Percentiles rank a stretch among this genome's conserved stretches.
Evolutionary conservation across 1,284 basidiomycete genomes (phyloP).

Genomic region (Pseudozyma sp.): DNA sequence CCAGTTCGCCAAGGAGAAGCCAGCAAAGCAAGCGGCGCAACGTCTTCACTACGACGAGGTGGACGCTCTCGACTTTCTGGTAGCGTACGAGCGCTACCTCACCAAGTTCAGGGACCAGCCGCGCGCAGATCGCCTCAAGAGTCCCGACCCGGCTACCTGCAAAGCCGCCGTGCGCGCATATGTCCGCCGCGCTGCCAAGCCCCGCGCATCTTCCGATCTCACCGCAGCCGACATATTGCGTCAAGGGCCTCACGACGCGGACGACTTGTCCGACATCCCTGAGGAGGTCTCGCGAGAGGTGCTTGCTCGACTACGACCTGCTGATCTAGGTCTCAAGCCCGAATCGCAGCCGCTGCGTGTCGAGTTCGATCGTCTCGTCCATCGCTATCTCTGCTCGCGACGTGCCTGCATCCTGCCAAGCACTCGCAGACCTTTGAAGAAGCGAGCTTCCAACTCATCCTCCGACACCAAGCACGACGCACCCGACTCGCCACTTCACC

Average conservation of each 20-base stretch:
- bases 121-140: constrained; percentile 32
- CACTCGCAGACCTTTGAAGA: constrained; percentile 13
- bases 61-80: constrained; percentile 56
- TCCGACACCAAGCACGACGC: constrained; percentile 15
- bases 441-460: constrained; percentile 25
- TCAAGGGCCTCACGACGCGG: constrained; percentile 3
- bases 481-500: constrained; percentile 6
- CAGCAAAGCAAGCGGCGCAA: background rate
- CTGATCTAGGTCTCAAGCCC: constrained; percentile 39
- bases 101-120: constrained; percentile 40
- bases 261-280: constrained; percentile 11
- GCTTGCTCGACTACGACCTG: constrained; percentile 22
- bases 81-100: constrained; percentile 52
- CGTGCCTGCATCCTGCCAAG: constrained; percentile 28
- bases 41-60: constrained; percentile 46
- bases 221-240: constrained; percentile 24
- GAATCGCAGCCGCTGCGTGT: constrained; percentile 36
- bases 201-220: constrained; percentile 29
- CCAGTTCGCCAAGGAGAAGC: constrained; percentile 11
- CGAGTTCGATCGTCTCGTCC: constrained; percentile 46
- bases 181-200: constrained; percentile 31
- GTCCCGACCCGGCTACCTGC: constrained; percentile 42
- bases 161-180: constrained; percentile 37
- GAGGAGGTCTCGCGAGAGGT: constrained; percentile 23
- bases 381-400: constrained; percentile 40